Base-by-base conservation (phyloP, 164 flowering plant genomes). In the Taxillus chinensis region DNA sequence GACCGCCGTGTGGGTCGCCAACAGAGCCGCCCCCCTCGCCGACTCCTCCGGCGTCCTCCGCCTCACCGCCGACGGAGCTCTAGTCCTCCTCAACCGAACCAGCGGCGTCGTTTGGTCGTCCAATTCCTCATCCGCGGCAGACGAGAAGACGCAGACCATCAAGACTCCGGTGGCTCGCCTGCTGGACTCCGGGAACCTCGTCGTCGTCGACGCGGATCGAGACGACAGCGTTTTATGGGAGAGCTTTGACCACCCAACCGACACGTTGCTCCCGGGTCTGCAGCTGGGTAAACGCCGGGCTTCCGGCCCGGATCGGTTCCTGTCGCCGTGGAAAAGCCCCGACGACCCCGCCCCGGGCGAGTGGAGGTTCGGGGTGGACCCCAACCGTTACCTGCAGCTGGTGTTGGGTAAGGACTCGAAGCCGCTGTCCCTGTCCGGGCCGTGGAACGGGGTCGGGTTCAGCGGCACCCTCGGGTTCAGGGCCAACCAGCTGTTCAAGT, bases 1-100 rank as follows among this genome's bases (percentile, higher is more conserved):
- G 5, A 68, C 70, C 11, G 62, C 61, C 2, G 73, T 68, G 16
- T 66, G 69, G 63, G 62, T 68, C 14, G 68, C 65, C 2, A 71
- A 71, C 60, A 58, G 74, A 53, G 63, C 65, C 3, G 13, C 17
- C 7, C 78, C 78, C 9, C 60, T 75, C 4, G 5, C 6, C 14
- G 65, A 11, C 9, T 8, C 61, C 3, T 62, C 59, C 0, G 72
- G 72, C 0, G 54, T 40, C 2, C 15, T 71, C 17, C 39, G 4
- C 14, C 0, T 71, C 5, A 5, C 5, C 7, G 14, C 5, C 8
- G 41, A 45, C 2, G 75, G 73, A 38, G 54, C 0, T 14, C 68
- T 68, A 12, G 56, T 15, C 37, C 41, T 77, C 13, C 39, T 57
- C 27, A 55, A 69, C 62, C 16, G 58, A 12, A 43, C 13, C 3